A percentile compares a stretch with the other conserved stretches of the same genome.
phyloP scores from a whole-genome alignment of 306 rosid genomes.

The Lotus japonicus region DNA sequence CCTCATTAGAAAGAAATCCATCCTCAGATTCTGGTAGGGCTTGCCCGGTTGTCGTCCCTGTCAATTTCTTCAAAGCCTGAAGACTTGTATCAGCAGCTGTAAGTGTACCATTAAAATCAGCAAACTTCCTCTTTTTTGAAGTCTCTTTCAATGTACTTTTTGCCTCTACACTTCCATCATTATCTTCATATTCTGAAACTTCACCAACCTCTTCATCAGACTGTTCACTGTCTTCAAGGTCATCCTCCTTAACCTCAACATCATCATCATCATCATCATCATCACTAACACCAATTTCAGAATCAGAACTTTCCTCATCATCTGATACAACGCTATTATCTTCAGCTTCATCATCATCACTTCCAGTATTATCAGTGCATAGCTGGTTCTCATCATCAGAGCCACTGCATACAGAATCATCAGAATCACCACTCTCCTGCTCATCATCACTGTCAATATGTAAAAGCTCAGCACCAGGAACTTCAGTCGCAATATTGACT shows the following conservation, averaged over 20 bases:
- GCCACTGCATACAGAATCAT: too few species aligned
- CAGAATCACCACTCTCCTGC: constrained; percentile 18
- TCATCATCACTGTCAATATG: constrained; percentile 40
- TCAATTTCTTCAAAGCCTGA: constrained; percentile 67
- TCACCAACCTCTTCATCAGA: constrained; percentile 22
- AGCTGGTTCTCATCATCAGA: constrained; percentile 36
- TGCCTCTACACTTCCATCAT: constrained; percentile 20
- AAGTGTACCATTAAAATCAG: constrained; percentile 51
- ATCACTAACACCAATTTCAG: constrained; percentile 8
- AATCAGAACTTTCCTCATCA: constrained; percentile 14
- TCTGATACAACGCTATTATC: constrained; percentile 27
- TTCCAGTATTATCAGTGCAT: constrained; percentile 27
- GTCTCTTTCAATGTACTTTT: constrained; percentile 31
- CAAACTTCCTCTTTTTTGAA: constrained; percentile 54
- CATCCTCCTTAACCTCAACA: constrained; percentile 35
- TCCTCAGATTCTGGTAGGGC: constrained; percentile 32
- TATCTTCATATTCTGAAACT: constrained; percentile 30
- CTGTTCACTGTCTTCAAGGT: constrained; percentile 43
- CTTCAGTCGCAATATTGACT: constrained; percentile 43
- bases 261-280: constrained; percentile 20
- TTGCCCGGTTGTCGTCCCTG: constrained; percentile 24
- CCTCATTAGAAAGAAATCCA: constrained; percentile 89
- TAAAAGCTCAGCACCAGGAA: constrained; percentile 74
- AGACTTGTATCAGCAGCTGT: constrained; percentile 71
- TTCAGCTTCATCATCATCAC: constrained; percentile 18